phyloP scores from a whole-genome alignment of 768 basidiomycete genomes.

The Suillus brevipes region DNA sequence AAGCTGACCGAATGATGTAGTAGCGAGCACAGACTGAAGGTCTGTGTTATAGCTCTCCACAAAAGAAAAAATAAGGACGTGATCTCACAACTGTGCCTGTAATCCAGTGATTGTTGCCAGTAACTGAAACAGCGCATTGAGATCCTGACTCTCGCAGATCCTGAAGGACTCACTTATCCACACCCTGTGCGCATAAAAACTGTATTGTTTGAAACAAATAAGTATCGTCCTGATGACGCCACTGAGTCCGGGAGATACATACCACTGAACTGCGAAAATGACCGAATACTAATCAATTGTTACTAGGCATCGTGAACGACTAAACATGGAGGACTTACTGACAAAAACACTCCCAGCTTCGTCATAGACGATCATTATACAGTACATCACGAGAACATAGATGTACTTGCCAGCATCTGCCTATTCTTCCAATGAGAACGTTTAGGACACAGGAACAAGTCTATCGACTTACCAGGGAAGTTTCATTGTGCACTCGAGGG shows the following conservation, averaged over 20 bases:
- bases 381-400: neutral
- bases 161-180: constrained; percentile 24
- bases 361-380: neutral
- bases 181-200: constrained; percentile 28
- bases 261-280: constrained; percentile 25
- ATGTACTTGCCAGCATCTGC: neutral
- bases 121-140: constrained; percentile 15
- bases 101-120: constrained; percentile 17
- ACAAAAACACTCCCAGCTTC: neutral
- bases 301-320: neutral
- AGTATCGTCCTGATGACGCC: too few species aligned
- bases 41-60: constrained; percentile 5
- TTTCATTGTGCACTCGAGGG: neutral
- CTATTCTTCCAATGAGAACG: neutral
- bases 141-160: neutral
- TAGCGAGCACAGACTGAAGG: constrained; percentile 3
- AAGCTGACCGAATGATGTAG: constrained; percentile 11
- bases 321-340: neutral
- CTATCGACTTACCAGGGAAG: neutral
- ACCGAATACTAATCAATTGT: constrained; percentile 14
- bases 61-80: neutral
- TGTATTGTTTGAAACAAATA: constrained; percentile 4
- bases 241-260: neutral
- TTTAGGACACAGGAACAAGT: neutral
- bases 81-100: constrained; percentile 3